phyloP scores from a whole-genome alignment of 2,329 filamentous ascomycete species.

The Sarocladium oryzae region DNA sequence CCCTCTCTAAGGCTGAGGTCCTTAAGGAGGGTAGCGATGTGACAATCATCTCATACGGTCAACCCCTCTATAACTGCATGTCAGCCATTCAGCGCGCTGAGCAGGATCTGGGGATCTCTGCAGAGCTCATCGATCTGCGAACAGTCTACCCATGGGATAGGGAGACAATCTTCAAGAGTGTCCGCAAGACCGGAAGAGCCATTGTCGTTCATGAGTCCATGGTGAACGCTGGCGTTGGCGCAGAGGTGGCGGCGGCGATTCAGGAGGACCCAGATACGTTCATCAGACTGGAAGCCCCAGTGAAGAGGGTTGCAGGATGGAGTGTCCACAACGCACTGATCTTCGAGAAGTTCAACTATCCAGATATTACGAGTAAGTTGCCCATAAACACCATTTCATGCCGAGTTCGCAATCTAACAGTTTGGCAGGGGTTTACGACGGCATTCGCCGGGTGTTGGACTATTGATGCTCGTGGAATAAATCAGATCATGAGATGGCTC shows the following conservation, averaged over 20 bases:
- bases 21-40: conserved; percentile 73
- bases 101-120: conserved; percentile 66
- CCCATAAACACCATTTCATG: neutral
- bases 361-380: conserved; percentile 78
- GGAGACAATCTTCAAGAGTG: conserved; percentile 71
- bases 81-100: conserved; percentile 68
- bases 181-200: conserved; percentile 78
- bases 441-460: conserved; percentile 58
- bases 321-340: conserved; percentile 74
- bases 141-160: conserved; percentile 92
- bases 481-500: neutral
- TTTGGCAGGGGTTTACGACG: conserved; percentile 59
- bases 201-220: conserved; percentile 90
- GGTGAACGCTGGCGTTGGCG: conserved; percentile 83
- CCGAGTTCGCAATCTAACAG: conserved; percentile 11
- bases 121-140: conserved; percentile 81
- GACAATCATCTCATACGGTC: conserved; percentile 83
- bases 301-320: conserved; percentile 83
- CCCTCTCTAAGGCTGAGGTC: conserved; percentile 78
- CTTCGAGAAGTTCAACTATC: conserved; percentile 76
- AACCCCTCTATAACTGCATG: conserved; percentile 79
- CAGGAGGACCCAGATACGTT: conserved; percentile 75
- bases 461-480: conserved; percentile 41
- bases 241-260: conserved; percentile 81
- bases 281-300: conserved; percentile 74